A percentile compares a stretch with the other conserved stretches of the same genome.
phyloP scores from a whole-genome alignment of 345 rosid species.

The Balakata baccata region DNA sequence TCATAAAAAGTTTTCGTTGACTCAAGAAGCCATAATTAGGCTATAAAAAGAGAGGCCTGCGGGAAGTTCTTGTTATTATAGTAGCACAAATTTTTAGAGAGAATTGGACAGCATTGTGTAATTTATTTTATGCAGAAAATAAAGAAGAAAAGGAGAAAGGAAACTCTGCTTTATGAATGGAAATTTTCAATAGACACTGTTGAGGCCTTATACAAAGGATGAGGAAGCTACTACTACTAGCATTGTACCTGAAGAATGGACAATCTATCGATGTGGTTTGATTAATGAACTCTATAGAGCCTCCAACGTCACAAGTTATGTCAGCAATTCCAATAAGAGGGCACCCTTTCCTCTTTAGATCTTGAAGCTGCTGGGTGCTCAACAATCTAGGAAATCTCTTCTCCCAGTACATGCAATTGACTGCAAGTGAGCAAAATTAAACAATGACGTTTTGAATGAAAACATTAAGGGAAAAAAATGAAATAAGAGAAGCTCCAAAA shows the following conservation, averaged over 20 bases:
- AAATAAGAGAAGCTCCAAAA: not conserved
- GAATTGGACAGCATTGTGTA: too few relatives aligned
- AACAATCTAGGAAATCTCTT: slow-evolving; percentile 73
- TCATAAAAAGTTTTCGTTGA: too few relatives aligned
- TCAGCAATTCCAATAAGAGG: slow-evolving; percentile 89
- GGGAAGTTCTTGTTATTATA: too few relatives aligned
- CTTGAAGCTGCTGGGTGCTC: slow-evolving; percentile 64
- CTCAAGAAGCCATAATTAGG: too few relatives aligned
- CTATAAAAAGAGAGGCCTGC: too few relatives aligned
- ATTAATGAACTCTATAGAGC: slow-evolving; percentile 80
- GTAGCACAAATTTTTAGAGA: too few relatives aligned
- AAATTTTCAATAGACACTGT: too few relatives aligned
- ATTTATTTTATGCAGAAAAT: too few relatives aligned
- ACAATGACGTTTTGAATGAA: not conserved
- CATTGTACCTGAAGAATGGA: slow-evolving; percentile 74
- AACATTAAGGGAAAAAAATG: not conserved
- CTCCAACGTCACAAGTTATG: slow-evolving; percentile 85
- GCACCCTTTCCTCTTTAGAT: slow-evolving; percentile 49
- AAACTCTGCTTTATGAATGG: too few relatives aligned
- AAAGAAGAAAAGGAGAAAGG: too few relatives aligned
- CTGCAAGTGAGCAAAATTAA: slow-evolving; percentile 37
- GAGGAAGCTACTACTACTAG: slow-evolving; percentile 1
- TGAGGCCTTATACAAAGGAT: not conserved
- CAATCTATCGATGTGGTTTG: slow-evolving; percentile 68
- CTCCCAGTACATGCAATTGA: slow-evolving; percentile 99